Base-by-base conservation (phyloP, 805 yeast genomes). In the Yarrowia keelungensis region DNA sequence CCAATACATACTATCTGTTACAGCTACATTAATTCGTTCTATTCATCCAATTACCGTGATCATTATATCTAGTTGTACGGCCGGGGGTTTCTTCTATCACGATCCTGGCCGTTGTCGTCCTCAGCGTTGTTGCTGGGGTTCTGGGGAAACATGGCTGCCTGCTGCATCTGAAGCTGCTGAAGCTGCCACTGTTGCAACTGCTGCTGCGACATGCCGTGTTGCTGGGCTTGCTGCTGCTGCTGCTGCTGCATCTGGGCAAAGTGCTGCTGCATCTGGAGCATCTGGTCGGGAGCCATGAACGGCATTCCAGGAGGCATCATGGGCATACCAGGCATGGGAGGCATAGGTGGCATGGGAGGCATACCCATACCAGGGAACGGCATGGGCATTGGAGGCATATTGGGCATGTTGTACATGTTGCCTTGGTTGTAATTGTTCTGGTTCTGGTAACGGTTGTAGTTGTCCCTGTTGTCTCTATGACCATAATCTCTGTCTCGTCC, bases 191-290 rank as follows among this genome's bases (percentile, higher is more conserved):
- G 72, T 67, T 68, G 74, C 9, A 69, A 69, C 26, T 61, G 73
- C 19, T 71, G 73, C 39, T 45, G 45, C 32, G 46, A 43, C 42
- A 22, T 51, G 43, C 54, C 54, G 39, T 49, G 54, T 0, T 19
- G n/a, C 39, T 36, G 26, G 8, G 69, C 62, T 45, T 35, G 53
- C 26, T 61, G 69, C 51, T 70, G 70, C 58, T 49, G 59, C 12
- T 45, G 26, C n/a, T 41, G 64, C 58, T 73, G 74, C 58, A 51
- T 39, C 36, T 54, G 70, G 26, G 58, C 72, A 22, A 42, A 62
- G 45, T 70, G 73, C 36, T 71, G 71, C 36, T 67, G 69, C 38
- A 62, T 71, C 64, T 70, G 74, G 32, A 61, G 71, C 61, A 70
- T 67, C 42, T 69, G 69, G 38, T 71, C 73, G 26, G 69, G 74